Conservation (phyloP, 257 asterid genomes). For the Lavandula angustifolia region DNA sequence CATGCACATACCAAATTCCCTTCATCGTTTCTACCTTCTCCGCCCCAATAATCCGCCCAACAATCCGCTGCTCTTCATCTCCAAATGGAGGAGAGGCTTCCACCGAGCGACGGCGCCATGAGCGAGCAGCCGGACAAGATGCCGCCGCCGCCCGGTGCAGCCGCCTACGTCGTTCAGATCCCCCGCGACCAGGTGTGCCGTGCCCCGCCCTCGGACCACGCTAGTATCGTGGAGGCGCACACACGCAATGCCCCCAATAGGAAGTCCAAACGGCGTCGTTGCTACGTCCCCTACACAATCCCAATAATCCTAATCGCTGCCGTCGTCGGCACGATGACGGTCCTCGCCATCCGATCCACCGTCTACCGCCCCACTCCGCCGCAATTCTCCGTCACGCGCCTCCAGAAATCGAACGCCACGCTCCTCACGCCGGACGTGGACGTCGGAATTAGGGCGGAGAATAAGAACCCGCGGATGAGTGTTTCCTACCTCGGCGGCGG, state of each 20-base stretch:
- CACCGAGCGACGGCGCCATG: not conserved
- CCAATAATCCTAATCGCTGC: constrained; percentile 28
- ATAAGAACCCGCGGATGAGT: constrained; percentile 42
- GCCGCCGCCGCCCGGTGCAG: constrained; percentile 23
- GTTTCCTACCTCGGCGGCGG: constrained; percentile 39
- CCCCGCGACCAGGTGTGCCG: constrained; percentile 82
- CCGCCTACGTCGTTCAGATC: constrained; percentile 63
- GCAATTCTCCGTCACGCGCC: constrained; percentile 34
- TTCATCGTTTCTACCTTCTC: not conserved
- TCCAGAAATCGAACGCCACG: constrained; percentile 4
- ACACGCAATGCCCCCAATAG: constrained; percentile 13
- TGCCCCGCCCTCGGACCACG: constrained; percentile 78
- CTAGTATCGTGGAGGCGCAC: constrained; percentile 47
- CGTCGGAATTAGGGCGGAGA: constrained; percentile 34
- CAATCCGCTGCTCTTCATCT: not conserved
- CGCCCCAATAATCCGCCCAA: too few species aligned
- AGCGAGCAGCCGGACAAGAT: constrained; percentile 47
- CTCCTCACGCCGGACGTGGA: constrained; percentile 30
- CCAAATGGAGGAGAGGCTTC: not conserved
- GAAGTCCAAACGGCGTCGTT: not conserved
- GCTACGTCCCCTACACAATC: constrained; percentile 26
- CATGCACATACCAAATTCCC: too few species aligned
- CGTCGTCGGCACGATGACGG: not conserved
- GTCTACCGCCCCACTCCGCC: constrained; percentile 53
- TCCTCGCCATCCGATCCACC: constrained; percentile 31